A percentile compares a stretch with the other conserved stretches of the same genome.
Evolutionary conservation across 2,329 filamentous ascomycete species (phyloP).

Genomic region (Biscogniauxia mediterranea): DNA sequence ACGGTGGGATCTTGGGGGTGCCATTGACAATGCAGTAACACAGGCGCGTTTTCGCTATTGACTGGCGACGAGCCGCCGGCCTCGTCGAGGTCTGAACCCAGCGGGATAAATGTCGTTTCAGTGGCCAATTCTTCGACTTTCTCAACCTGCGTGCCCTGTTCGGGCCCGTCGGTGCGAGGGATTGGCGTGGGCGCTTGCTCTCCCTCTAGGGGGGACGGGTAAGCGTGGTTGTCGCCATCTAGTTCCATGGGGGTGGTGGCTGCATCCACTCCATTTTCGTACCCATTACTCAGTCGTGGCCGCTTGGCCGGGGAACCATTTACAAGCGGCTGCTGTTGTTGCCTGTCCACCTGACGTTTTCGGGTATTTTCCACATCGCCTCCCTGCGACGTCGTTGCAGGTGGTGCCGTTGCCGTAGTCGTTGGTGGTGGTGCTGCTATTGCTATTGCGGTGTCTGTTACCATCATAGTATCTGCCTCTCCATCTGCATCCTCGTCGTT

Average conservation of each 20-base stretch:
- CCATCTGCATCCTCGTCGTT: constrained; percentile 28
- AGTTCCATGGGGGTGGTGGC: constrained; percentile 60
- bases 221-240: constrained; percentile 56
- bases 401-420: constrained; percentile 15
- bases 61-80: constrained; percentile 36
- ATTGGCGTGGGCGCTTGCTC: constrained; percentile 53
- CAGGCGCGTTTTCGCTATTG: constrained; percentile 52
- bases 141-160: constrained; percentile 63
- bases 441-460: constrained; percentile 32
- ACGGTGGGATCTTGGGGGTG: constrained; percentile 63
- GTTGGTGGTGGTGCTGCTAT: constrained; percentile 14
- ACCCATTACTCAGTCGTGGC: constrained; percentile 60
- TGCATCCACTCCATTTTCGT: constrained; percentile 54
- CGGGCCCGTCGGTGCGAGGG: constrained; percentile 58
- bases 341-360: constrained; percentile 49
- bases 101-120: constrained; percentile 60
- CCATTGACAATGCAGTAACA: constrained; percentile 68
- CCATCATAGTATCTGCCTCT: constrained; percentile 35
- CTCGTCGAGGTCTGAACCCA: constrained; percentile 39
- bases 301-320: constrained; percentile 60
- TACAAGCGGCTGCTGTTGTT: constrained; percentile 43
- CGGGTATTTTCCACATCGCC: constrained; percentile 45
- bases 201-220: constrained; percentile 62
- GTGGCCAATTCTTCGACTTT: constrained; percentile 60
- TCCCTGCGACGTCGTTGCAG: constrained; percentile 27